Evolutionary conservation across 805 yeast genomes (phyloP), one percentile per base, ranked within the genome.

Genomic region (Pichia ethanolica): DNA sequence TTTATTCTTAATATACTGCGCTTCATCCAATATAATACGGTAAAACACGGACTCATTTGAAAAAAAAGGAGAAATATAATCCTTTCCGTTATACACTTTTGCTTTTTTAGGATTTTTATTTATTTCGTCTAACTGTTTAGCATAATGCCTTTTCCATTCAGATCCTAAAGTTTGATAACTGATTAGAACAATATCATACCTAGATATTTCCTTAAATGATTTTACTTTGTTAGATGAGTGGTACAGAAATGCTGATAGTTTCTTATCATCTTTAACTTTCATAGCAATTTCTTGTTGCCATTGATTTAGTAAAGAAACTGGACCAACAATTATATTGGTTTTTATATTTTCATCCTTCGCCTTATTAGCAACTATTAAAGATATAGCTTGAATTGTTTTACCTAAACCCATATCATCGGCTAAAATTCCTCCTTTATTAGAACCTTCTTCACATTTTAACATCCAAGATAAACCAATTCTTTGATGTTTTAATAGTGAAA

Each of bases 371-470:
- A 83, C 59, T 48, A 86, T 78, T 40, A 86, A 61, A 0, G 83
- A 78, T 25, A 85, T 66, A 1, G 86, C 75, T 57, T 85, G 90
- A 34, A 83, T 74, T 0, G 93, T 86, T 62, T 86, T 86, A 49
- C 89, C 89, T 25, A 86, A 67, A 8, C 93, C 93, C 93, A 85
- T 85, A 71, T 83, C 90, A 64, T 86, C 93, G 1, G 89, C 89
- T 12, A 86, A 65, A 10, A 85, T 80, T 7, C 90, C 86, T 20
- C 91, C 91, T 56, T 68, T 70, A 41, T 76, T 73, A 35, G 65
- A 68, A 4, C 82, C 75, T 13, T 71, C 65, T 59, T 91, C 98
- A 71, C 81, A 81, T 42, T 79, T 71, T 45, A 78, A 63, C 57
- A 91, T 66, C 97, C 98, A 91, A 7, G 82, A 76, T 26, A 91